Evolutionary conservation across 2,329 filamentous ascomycete genomes (phyloP), one percentile per base, ranked within the genome.

Genomic region (Aspergillus fijiensis): DNA sequence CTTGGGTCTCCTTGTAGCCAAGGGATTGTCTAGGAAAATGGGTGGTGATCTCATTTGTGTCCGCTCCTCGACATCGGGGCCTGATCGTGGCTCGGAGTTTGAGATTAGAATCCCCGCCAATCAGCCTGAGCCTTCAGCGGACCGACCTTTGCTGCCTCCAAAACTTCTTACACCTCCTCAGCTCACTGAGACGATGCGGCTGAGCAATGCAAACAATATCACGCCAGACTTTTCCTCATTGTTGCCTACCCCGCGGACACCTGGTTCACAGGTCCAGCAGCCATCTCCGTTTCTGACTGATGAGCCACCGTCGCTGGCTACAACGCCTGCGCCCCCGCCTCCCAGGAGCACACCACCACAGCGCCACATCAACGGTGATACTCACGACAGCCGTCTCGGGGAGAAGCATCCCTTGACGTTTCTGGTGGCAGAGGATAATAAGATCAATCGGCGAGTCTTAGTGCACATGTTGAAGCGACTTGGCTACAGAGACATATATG

Each of bases 361-460:
- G 68, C 50, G 70, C 48, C 67, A 64, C 11, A 68, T 69, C 6
- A 68, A 64, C 25, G 59, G 66, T 51, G 68, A 74, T 54, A 52
- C 66, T 3, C 81, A 85, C 64, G 86, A 89, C 67, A 81, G 82
- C 49, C 79, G 83, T 14, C 79, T 90, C 4, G 85, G 84, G 3
- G 74, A 77, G 51, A 85, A 84, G 65, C 80, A 85, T 61, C 88
- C 88, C 1, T 79, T 90, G 9, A 88, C 83, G 10, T 87, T 91
- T 63, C 80, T 91, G 2, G 85, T 91, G 1, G 88, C 87, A 4
- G 88, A 91, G 75, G 88, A 91, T 73, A 91, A 91, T 72, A 84
- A 84, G 63, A 89, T 90, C 73, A 90, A 90, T 68, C 84, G 88
- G 57, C 85, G 84, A 50, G 82, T 90, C 0, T 79, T 90, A 16